Evolutionary conservation across 2,329 filamentous ascomycete species (phyloP).

Genomic region (Arthrobotrys sinensis): DNA sequence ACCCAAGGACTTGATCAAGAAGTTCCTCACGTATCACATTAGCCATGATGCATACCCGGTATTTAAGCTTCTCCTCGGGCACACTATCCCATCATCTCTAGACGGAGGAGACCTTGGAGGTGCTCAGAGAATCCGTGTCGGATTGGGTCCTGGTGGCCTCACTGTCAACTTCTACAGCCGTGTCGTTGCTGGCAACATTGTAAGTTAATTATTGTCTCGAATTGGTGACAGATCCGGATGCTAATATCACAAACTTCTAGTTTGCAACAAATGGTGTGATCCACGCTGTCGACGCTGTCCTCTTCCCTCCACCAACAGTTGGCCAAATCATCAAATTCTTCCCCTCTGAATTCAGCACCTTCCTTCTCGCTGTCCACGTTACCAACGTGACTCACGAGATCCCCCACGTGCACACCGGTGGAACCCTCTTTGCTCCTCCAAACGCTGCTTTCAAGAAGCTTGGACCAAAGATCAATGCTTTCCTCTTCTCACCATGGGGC

Average conservation of each 20-base stretch:
- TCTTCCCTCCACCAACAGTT: conserved; percentile 81
- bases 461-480: conserved; percentile 81
- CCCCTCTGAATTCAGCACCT: conserved; percentile 82
- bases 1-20: conserved; percentile 79
- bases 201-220: conserved; percentile 67
- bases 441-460: conserved; percentile 86
- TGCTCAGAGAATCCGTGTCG: conserved; percentile 80
- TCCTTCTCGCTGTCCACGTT: conserved; percentile 80
- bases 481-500: conserved; percentile 85
- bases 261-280: conserved; percentile 84
- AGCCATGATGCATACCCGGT: conserved; percentile 78
- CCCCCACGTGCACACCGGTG: conserved; percentile 69
- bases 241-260: conserved; percentile 66
- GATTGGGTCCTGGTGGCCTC: conserved; percentile 76
- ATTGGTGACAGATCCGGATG: neutral
- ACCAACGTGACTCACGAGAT: conserved; percentile 78
- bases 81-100: conserved; percentile 81
- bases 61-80: conserved; percentile 76
- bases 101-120: conserved; percentile 70
- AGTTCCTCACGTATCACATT: conserved; percentile 82
- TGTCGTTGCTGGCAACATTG: conserved; percentile 79
- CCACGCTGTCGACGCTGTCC: conserved; percentile 80
- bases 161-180: conserved; percentile 83
- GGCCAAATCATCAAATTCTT: conserved; percentile 76
- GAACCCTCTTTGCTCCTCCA: conserved; percentile 85